phyloP scores from a whole-genome alignment of 805 yeast species.

The Yarrowia hollandica region DNA sequence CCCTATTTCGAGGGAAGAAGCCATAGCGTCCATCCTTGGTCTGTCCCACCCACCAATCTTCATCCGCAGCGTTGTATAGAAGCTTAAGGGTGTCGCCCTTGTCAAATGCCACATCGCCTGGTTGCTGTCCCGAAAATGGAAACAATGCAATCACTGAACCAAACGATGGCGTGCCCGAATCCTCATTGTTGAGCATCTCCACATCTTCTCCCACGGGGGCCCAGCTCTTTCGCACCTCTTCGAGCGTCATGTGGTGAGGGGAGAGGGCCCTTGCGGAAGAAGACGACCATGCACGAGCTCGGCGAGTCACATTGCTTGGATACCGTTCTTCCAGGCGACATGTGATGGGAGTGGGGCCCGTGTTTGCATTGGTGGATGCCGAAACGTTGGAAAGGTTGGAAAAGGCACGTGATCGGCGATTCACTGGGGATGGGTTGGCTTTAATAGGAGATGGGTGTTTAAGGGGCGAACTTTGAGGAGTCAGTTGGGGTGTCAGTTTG shows the following conservation, averaged over 20 bases:
- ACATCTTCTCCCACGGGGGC: conserved; percentile 5
- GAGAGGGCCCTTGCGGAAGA: conserved; percentile 36
- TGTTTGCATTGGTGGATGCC: background rate
- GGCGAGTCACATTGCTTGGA: conserved; percentile 26
- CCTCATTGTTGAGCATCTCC: conserved; percentile 16
- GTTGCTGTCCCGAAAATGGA: conserved; percentile 43
- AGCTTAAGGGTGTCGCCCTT: conserved; percentile 44
- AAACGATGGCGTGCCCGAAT: background rate
- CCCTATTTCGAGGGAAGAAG: conserved; percentile 51
- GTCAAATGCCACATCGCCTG: conserved; percentile 44
- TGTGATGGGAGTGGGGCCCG: conserved; percentile 7
- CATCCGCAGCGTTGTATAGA: conserved; percentile 42
- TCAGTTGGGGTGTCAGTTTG: background rate
- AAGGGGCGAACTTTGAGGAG: background rate
- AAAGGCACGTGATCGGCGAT: background rate
- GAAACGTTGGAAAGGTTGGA: conserved; percentile 4
- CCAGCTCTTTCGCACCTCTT: conserved; percentile 21
- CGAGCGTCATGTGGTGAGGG: conserved; percentile 27
- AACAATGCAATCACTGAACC: conserved; percentile 37
- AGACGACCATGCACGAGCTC: conserved; percentile 37
- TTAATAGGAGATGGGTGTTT: background rate
- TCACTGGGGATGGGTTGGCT: background rate
- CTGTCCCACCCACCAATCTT: conserved; percentile 55
- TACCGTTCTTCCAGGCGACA: conserved; percentile 30
- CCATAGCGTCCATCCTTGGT: conserved; percentile 47